A percentile compares a stretch with the other conserved stretches of the same genome.
These are phyloP conservation scores for Colletotrichum acutatum DNA, from an alignment of 2,329 filamentous ascomycete species.

Conservation along the genomic window DNA sequence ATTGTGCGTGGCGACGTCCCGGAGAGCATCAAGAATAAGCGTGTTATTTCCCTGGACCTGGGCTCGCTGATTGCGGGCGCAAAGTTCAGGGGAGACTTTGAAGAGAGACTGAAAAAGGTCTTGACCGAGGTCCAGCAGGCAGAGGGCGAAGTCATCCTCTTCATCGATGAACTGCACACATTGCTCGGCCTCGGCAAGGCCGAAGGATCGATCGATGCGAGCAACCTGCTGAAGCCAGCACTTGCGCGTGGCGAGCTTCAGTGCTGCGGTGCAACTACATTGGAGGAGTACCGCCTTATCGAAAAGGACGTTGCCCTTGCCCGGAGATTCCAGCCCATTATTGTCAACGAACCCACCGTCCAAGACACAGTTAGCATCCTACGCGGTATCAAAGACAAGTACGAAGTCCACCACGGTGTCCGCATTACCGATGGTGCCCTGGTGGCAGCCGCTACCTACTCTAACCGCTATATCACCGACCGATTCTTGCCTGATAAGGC, in stretches of 20 bases:
- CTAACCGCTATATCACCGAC: conserved; percentile 96
- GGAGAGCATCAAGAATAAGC: conserved; percentile 94
- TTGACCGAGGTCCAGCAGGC: conserved; percentile 91
- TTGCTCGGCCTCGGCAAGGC: conserved; percentile 93
- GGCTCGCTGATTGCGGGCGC: conserved; percentile 95
- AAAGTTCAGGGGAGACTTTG: conserved; percentile 95
- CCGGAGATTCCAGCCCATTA: conserved; percentile 91
- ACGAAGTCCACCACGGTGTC: conserved; percentile 97
- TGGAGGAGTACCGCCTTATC: conserved; percentile 91
- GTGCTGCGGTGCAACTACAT: conserved; percentile 93
- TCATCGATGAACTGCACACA: conserved; percentile 94
- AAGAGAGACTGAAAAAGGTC: conserved; percentile 91
- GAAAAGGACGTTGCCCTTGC: conserved; percentile 97
- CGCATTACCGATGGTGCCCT: conserved; percentile 92
- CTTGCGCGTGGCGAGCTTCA: conserved; percentile 93
- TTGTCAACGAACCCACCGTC: conserved; percentile 91
- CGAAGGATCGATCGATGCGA: conserved; percentile 96
- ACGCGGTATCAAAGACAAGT: conserved; percentile 95
- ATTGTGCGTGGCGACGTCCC: conserved; percentile 95
- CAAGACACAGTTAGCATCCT: conserved; percentile 95
- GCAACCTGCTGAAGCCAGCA: conserved; percentile 92
- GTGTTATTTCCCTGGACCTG: conserved; percentile 87
- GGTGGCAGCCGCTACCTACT: conserved; percentile 90
- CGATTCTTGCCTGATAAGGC: conserved; percentile 97
- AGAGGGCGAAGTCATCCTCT: conserved; percentile 89